Conservation (phyloP, 2,329 filamentous ascomycete species). For the Aspergillus hortae region DNA sequence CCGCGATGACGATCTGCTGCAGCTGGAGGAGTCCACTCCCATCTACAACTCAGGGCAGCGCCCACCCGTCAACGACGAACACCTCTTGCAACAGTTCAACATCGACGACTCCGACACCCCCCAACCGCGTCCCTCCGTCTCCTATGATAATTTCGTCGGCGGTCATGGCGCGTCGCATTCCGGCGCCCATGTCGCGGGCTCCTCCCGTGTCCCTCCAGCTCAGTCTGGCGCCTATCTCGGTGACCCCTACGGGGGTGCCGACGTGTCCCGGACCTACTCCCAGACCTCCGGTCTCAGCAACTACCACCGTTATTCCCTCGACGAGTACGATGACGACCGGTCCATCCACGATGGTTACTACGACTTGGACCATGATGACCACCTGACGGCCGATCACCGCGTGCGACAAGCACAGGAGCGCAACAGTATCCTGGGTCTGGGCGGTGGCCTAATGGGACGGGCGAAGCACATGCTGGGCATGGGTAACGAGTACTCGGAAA, state of each 20-base stretch:
- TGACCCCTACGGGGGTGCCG: constrained; percentile 35
- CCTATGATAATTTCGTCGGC: constrained; percentile 93
- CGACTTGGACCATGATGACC: constrained; percentile 62
- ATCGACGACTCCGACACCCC: constrained; percentile 63
- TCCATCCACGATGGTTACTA: constrained; percentile 59
- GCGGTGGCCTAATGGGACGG: constrained; percentile 79
- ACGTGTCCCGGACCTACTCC: constrained; percentile 51
- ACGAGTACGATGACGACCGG: constrained; percentile 74
- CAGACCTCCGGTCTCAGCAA: constrained; percentile 82
- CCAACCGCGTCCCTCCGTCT: constrained; percentile 74
- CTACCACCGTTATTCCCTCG: constrained; percentile 85
- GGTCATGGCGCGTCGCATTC: constrained; percentile 51
- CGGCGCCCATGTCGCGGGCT: constrained; percentile 42
- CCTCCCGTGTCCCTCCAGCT: constrained; percentile 24
- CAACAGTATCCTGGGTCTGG: constrained; percentile 83
- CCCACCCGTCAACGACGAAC: constrained; percentile 76
- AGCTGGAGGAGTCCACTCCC: constrained; percentile 39
- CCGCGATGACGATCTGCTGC: constrained; percentile 44
- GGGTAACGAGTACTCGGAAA: constrained; percentile 86
- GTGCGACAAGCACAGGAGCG: constrained; percentile 64
- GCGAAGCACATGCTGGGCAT: constrained; percentile 91
- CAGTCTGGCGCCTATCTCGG: constrained; percentile 34
- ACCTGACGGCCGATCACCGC: constrained; percentile 46
- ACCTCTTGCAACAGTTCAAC: constrained; percentile 71
- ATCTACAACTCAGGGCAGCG: constrained; percentile 71